Percentiles rank a stretch among this genome's conserved stretches.
phyloP scores from a whole-genome alignment of 2,329 filamentous ascomycete species.

The Sporothrix variecibatus region DNA sequence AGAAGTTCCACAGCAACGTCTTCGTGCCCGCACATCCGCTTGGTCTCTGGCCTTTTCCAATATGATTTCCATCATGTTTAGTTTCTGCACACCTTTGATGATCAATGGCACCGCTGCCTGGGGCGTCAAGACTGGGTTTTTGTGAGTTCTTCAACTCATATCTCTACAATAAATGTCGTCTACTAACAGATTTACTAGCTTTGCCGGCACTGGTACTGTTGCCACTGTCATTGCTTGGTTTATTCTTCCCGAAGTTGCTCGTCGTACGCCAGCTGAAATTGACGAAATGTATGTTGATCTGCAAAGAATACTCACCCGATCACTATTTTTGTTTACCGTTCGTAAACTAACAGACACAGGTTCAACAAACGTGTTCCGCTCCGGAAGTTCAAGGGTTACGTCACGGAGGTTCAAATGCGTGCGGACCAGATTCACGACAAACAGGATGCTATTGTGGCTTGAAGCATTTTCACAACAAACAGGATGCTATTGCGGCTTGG shows the following conservation, averaged over 20 bases:
- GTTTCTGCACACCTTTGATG: slow-evolving; percentile 48
- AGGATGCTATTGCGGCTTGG: background rate
- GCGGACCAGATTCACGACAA: slow-evolving; percentile 42
- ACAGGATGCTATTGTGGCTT: background rate
- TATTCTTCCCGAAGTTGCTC: slow-evolving; percentile 41
- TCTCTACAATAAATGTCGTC: background rate
- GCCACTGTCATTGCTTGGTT: slow-evolving; percentile 41
- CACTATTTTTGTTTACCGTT: too few relatives aligned
- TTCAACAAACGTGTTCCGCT: slow-evolving; percentile 26
- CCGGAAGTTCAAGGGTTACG: slow-evolving; percentile 25
- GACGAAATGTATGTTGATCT: slow-evolving; percentile 41
- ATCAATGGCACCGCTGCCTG: slow-evolving; percentile 44
- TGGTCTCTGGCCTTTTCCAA: slow-evolving; percentile 44
- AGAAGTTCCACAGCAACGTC: slow-evolving; percentile 44
- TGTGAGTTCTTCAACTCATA: slow-evolving; percentile 36
- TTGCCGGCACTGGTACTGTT: slow-evolving; percentile 39
- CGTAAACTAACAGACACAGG: background rate
- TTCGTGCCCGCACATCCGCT: slow-evolving; percentile 44
- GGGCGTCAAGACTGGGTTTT: slow-evolving; percentile 49
- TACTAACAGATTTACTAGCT: slow-evolving; percentile 31
- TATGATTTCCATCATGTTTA: slow-evolving; percentile 46
- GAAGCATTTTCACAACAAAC: slow-evolving; percentile 16
- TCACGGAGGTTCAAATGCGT: slow-evolving; percentile 43
- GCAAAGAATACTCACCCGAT: too few relatives aligned
- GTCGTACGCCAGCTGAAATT: slow-evolving; percentile 42